These are phyloP conservation scores for Sugiyamaella valdiviana DNA, from an alignment of 805 yeast genomes.

Conservation along the genomic window DNA sequence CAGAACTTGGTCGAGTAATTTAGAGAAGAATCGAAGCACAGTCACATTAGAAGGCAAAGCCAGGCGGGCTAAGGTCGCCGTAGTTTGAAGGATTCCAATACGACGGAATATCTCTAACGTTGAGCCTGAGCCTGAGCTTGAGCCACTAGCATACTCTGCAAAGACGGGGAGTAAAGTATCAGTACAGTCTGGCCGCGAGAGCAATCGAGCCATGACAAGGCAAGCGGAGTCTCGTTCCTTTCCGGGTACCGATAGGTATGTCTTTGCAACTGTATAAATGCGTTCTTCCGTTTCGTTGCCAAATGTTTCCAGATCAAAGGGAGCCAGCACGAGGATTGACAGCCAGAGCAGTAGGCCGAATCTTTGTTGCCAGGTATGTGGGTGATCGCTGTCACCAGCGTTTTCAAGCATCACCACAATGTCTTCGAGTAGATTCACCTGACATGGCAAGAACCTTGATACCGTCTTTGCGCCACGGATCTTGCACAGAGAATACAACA, in stretches of 20 bases:
- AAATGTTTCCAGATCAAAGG: conserved; percentile 53
- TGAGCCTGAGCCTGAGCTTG: not conserved
- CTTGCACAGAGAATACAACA: conserved; percentile 57
- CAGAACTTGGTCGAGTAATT: too few relatives aligned
- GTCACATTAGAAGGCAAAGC: not conserved
- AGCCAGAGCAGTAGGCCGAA: conserved; percentile 65
- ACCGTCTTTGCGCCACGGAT: conserved; percentile 60
- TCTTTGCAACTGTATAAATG: conserved; percentile 35
- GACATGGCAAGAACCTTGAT: conserved; percentile 53
- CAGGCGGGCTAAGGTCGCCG: conserved; percentile 32
- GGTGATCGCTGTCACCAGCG: conserved; percentile 8
- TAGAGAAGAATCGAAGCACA: not conserved
- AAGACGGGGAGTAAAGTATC: conserved; percentile 29
- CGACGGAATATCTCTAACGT: conserved; percentile 18
- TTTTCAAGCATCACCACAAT: conserved; percentile 29
- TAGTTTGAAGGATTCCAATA: conserved; percentile 38
- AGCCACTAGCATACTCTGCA: conserved; percentile 11
- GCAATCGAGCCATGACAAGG: conserved; percentile 45
- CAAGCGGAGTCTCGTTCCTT: conserved; percentile 53
- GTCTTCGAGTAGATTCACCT: conserved; percentile 44
- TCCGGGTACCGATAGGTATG: conserved; percentile 42
- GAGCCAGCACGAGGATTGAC: conserved; percentile 60
- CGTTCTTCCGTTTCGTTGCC: conserved; percentile 28
- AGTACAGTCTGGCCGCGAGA: conserved; percentile 43
- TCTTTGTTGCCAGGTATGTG: conserved; percentile 40